phyloP scores from a whole-genome alignment of 2,329 filamentous ascomycete species.

The Exophiala sp. region DNA sequence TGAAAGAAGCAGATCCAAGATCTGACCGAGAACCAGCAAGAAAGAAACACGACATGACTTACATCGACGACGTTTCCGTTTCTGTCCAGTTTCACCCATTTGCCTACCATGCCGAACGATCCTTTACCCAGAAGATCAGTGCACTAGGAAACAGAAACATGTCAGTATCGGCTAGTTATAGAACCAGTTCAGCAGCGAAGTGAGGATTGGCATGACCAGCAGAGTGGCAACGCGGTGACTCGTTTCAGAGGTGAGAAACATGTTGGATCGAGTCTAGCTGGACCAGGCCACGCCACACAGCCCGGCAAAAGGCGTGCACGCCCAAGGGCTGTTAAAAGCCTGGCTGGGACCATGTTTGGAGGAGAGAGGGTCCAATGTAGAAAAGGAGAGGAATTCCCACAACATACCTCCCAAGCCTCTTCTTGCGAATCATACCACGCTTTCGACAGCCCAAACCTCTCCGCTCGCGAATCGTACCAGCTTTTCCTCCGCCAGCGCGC shows the following conservation, averaged over 20 bases:
- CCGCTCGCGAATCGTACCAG: slow-evolving; percentile 6
- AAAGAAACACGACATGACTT: neutral
- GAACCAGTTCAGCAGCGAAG: neutral
- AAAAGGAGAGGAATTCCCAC: neutral
- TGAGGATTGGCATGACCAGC: too few species aligned
- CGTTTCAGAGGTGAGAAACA: too few species aligned
- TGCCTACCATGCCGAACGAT: slow-evolving; percentile 19
- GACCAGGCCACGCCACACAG: too few species aligned
- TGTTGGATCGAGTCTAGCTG: too few species aligned
- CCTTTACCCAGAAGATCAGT: slow-evolving; percentile 15
- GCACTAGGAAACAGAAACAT: slow-evolving; percentile 9
- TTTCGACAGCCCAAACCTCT: slow-evolving; percentile 12
- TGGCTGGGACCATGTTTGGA: too few species aligned
- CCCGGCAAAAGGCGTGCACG: too few species aligned
- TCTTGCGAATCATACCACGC: slow-evolving; percentile 3
- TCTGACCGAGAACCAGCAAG: neutral
- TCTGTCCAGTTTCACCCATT: slow-evolving; percentile 16
- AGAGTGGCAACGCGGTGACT: too few species aligned
- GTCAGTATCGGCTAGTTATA: too few species aligned
- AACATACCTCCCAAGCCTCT: slow-evolving; percentile 15
- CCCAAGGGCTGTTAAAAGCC: too few species aligned
- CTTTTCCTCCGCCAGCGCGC: slow-evolving; percentile 7
- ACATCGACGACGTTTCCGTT: slow-evolving; percentile 12
- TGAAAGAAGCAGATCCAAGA: neutral
- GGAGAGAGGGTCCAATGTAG: neutral